These are phyloP conservation scores for Cladosporium sp. DNA, from an alignment of 2,329 filamentous ascomycete species.

Conservation along the genomic window DNA sequence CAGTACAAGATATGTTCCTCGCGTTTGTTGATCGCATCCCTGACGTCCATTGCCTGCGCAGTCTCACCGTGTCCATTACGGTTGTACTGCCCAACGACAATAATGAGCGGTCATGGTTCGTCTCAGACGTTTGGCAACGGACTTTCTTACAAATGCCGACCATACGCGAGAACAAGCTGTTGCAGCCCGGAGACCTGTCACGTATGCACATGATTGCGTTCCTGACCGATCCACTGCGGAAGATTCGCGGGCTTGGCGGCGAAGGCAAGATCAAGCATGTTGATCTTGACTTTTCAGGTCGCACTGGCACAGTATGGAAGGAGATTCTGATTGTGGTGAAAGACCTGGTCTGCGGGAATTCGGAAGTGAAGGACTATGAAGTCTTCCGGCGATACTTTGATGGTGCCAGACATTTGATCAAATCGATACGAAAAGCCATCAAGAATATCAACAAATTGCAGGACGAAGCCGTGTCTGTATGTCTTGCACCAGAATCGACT, in stretches of 20 bases:
- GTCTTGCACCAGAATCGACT: neutral
- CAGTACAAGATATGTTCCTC: slow-evolving; percentile 4
- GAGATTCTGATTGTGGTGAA: neutral
- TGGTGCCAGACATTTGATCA: neutral
- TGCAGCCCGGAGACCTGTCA: slow-evolving; percentile 12
- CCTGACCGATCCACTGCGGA: neutral
- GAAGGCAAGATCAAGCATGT: neutral
- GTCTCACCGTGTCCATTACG: neutral
- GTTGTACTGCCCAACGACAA: slow-evolving; percentile 1
- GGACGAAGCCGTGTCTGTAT: neutral
- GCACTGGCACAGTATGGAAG: neutral
- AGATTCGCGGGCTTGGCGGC: neutral
- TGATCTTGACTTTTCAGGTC: neutral
- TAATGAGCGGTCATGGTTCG: neutral
- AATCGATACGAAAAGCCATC: neutral
- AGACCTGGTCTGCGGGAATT: neutral
- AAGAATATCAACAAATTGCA: neutral
- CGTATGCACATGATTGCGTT: slow-evolving; percentile 14
- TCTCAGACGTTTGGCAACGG: slow-evolving; percentile 2
- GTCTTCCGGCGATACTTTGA: neutral
- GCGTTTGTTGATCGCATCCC: slow-evolving; percentile 12
- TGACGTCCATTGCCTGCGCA: neutral
- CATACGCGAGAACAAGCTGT: neutral
- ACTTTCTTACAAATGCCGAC: neutral
- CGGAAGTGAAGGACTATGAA: slow-evolving; percentile 4